Conservation (phyloP, 208 protist species). For the Trypanosoma vivax region DNA sequence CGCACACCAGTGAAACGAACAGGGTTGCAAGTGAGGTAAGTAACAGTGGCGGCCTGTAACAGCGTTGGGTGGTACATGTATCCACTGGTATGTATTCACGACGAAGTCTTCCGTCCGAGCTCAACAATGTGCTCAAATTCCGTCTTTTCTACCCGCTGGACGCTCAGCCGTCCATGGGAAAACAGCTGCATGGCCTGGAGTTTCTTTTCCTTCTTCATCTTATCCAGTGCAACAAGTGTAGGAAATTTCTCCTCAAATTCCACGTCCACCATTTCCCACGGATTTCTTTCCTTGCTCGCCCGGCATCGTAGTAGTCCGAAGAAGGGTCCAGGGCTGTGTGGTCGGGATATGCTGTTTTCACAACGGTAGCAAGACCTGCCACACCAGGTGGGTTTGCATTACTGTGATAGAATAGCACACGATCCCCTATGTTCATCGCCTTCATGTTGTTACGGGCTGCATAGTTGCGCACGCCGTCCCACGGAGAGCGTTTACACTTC, state of each 20-base stretch:
- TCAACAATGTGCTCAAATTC: constrained; percentile 62
- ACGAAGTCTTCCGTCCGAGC: constrained; percentile 15
- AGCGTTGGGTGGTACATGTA: neutral
- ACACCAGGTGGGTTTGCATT: constrained; percentile 74
- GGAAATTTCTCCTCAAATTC: constrained; percentile 63
- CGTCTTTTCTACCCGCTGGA: constrained; percentile 49
- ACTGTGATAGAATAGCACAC: constrained; percentile 84
- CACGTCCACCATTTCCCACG: constrained; percentile 84
- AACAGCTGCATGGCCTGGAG: constrained; percentile 69
- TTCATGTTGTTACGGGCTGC: constrained; percentile 81
- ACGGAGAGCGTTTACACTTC: constrained; percentile 36
- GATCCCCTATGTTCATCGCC: constrained; percentile 68
- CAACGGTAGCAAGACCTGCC: constrained; percentile 60
- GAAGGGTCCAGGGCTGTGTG: constrained; percentile 68
- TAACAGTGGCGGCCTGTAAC: constrained; percentile 14
- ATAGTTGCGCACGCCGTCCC: constrained; percentile 87
- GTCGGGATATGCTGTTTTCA: constrained; percentile 53
- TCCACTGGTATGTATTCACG: neutral
- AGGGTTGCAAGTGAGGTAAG: neutral
- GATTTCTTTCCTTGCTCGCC: constrained; percentile 59
- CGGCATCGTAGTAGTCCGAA: constrained; percentile 68
- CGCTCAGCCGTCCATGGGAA: constrained; percentile 57
- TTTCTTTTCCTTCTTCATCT: constrained; percentile 43
- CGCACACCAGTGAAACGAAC: neutral
- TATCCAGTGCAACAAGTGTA: constrained; percentile 37